Percentiles rank a stretch among this genome's conserved stretches.
phyloP scores from a whole-genome alignment of 768 basidiomycete species.

The Botryobasidium botryosum region DNA sequence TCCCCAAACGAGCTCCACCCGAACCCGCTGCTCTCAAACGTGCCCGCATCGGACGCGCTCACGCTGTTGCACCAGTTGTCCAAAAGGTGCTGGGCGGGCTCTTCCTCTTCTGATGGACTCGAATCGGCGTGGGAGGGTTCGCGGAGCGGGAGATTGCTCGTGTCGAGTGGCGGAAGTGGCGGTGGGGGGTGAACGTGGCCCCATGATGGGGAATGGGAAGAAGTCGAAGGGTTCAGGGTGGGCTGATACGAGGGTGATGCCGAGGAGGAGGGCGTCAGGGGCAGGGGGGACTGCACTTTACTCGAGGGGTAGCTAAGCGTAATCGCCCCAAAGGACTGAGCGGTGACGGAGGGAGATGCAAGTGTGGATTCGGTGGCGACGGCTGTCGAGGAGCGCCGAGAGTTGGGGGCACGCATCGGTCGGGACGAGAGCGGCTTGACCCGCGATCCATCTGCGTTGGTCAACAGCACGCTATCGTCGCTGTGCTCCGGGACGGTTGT shows the following conservation, averaged over 20 bases:
- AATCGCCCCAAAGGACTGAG: no score
- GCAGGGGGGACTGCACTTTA: no score
- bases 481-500: background rate
- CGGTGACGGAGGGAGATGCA: no score
- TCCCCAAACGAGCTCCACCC: background rate
- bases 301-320: no score
- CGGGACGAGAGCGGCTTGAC: background rate
- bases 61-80: constrained; percentile 80
- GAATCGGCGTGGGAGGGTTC: constrained; percentile 45
- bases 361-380: no score
- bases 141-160: constrained; percentile 21
- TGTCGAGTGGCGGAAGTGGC: constrained; percentile 4
- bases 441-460: background rate
- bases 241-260: no score
- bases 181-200: constrained; percentile 7
- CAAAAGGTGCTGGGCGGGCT: constrained; percentile 54
- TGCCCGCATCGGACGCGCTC: constrained; percentile 23
- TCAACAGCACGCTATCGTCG: constrained; percentile 3
- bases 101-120: constrained; percentile 38
- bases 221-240: no score
- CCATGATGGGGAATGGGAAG: no score
- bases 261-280: no score
- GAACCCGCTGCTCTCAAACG: background rate
- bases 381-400: no score
- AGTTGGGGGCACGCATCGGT: background rate